Evolutionary conservation across 169 alveolate genomes (phyloP).

Genomic region (Babesia bovis): DNA sequence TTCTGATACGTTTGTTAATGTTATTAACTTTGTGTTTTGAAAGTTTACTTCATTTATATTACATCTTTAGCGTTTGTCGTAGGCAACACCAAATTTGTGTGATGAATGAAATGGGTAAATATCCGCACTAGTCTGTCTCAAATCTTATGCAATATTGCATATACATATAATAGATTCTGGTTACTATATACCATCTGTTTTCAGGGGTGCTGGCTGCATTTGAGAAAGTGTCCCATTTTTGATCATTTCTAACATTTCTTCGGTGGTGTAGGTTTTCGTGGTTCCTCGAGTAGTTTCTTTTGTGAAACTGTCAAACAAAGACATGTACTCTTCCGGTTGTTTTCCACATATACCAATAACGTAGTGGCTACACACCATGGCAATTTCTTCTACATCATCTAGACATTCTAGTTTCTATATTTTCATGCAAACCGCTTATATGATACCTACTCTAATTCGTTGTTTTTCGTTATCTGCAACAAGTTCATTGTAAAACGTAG

Average conservation of each 20-base stretch:
- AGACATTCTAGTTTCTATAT: conserved; percentile 44
- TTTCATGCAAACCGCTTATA: not conserved
- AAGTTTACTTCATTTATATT: too few species aligned
- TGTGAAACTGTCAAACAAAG: conserved; percentile 4
- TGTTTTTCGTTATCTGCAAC: conserved; percentile 28
- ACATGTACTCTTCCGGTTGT: conserved; percentile 4
- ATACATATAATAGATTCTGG: too few species aligned
- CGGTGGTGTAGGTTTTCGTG: conserved; percentile 31
- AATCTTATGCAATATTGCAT: too few species aligned
- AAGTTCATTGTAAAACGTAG: conserved; percentile 24
- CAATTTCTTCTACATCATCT: conserved; percentile 56
- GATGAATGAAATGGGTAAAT: too few species aligned
- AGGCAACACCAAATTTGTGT: too few species aligned
- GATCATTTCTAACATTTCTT: conserved; percentile 46
- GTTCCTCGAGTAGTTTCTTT: not conserved
- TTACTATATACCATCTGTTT: conserved; percentile 13
- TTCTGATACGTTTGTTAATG: too few species aligned
- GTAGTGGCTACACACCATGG: conserved; percentile 35
- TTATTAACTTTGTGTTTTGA: too few species aligned
- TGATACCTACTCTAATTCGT: conserved; percentile 12
- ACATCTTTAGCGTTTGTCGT: too few species aligned
- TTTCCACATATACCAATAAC: conserved; percentile 32
- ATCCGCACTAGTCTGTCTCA: too few species aligned
- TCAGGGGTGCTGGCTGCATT: conserved; percentile 43
- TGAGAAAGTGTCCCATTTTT: conserved; percentile 20